phyloP scores from a whole-genome alignment of 345 rosid genomes.

The sweet orange (Citrus sinensis) region DVS_A1.0 CM039164.1:27491501-27492000 shows the following conservation, averaged over 20 bases:
- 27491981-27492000: constrained; percentile 52
- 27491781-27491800: constrained; percentile 52
- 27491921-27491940: constrained; percentile 57
- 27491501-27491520: constrained; percentile 38
- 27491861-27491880: constrained; percentile 43
- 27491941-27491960: constrained; percentile 45
- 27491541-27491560: constrained; percentile 46
- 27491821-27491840: constrained; percentile 34
- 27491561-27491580: constrained; percentile 56
- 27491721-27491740: constrained; percentile 56
- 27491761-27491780: constrained; percentile 57
- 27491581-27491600: constrained; percentile 42
- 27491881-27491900: constrained; percentile 47
- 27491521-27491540: constrained; percentile 45
- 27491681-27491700: constrained; percentile 39
- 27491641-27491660: constrained; percentile 37
- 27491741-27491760: constrained; percentile 64
- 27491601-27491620: constrained; percentile 54
- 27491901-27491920: constrained; percentile 46
- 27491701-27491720: constrained; percentile 58
- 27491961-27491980: constrained; percentile 42
- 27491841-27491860: constrained; percentile 23
- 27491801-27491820: constrained; percentile 60
- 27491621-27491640: constrained; percentile 30
- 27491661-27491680: constrained; percentile 37